phyloP scores from a whole-genome alignment of 495 filamentous ascomycete species.

The Hypoxylon lienhwacheense region DNA sequence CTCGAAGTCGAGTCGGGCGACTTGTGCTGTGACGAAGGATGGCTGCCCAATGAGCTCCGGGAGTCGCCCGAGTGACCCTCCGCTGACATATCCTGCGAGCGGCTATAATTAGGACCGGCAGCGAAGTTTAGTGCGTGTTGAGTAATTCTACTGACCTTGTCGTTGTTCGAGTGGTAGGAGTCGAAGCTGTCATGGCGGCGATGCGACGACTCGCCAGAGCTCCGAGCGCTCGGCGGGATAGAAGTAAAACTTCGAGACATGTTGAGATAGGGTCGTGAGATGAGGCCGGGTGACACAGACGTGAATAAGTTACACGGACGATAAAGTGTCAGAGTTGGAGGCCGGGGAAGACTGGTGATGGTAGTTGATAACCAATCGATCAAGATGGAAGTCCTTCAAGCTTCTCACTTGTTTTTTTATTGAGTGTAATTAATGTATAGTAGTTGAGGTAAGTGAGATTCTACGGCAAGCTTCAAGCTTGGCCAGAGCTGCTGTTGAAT shows the following conservation, averaged over 20 bases:
- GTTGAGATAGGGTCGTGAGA: too few species aligned
- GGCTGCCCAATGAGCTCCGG: conserved; percentile 3
- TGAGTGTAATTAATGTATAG: conserved; percentile 6
- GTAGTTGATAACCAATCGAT: not conserved
- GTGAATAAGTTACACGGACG: not conserved
- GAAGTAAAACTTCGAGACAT: conserved; percentile 27
- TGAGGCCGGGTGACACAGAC: not conserved
- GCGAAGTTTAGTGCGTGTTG: not conserved
- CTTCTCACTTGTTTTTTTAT: not conserved
- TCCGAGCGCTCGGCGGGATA: conserved; percentile 10
- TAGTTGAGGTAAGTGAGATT: too few species aligned
- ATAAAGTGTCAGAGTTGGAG: not conserved
- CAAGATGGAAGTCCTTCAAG: not conserved
- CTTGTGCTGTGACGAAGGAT: conserved; percentile 12
- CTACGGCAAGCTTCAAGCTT: conserved; percentile 22
- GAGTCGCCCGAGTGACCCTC: conserved; percentile 16
- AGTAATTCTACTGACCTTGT: conserved; percentile 28
- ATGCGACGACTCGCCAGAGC: conserved; percentile 14
- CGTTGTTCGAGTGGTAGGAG: conserved; percentile 30
- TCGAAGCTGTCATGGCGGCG: conserved; percentile 31
- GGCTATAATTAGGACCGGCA: conserved; percentile 7
- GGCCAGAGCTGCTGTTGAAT: conserved; percentile 11
- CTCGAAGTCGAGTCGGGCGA: conserved; percentile 11
- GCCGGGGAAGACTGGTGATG: not conserved
- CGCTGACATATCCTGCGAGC: conserved; percentile 6